Conservation (phyloP, 2,329 filamentous ascomycete genomes). For the Colletotrichum coccodes region DNA sequence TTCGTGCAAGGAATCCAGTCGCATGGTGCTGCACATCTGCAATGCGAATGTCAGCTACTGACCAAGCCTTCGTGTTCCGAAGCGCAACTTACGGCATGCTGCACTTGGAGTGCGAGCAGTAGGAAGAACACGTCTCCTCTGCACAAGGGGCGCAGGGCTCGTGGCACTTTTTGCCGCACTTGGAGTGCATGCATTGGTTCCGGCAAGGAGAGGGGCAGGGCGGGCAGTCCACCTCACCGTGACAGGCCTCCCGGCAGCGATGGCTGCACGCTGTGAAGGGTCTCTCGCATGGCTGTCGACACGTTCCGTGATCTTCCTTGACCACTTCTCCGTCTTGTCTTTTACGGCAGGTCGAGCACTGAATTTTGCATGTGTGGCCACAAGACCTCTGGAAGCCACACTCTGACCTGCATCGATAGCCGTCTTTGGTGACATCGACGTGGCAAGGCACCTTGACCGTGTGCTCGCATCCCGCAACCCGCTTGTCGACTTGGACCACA, state of each 20-base stretch:
- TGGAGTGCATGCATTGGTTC: slow-evolving; percentile 65
- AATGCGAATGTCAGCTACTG: not conserved
- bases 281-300: slow-evolving; percentile 44
- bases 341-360: slow-evolving; percentile 60
- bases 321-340: slow-evolving; percentile 42
- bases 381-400: slow-evolving; percentile 63
- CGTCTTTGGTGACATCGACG: slow-evolving; percentile 49
- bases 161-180: slow-evolving; percentile 63
- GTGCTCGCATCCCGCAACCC: slow-evolving; percentile 67
- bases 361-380: slow-evolving; percentile 65
- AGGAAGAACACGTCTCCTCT: slow-evolving; percentile 61
- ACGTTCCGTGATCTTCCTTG: slow-evolving; percentile 55
- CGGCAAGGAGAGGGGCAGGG: slow-evolving; percentile 63
- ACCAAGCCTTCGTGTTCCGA: not conserved
- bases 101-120: slow-evolving; percentile 63
- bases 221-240: slow-evolving; percentile 56
- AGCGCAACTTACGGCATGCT: slow-evolving; percentile 56
- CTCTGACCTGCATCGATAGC: slow-evolving; percentile 56
- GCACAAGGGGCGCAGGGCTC: slow-evolving; percentile 72
- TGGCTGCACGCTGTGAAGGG: slow-evolving; percentile 66
- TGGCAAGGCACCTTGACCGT: slow-evolving; percentile 59
- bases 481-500: slow-evolving; percentile 52
- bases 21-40: slow-evolving; percentile 69
- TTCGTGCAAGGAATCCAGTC: slow-evolving; percentile 72
- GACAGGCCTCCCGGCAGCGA: slow-evolving; percentile 61